A percentile compares a stretch with the other conserved stretches of the same genome.
phyloP scores from a whole-genome alignment of 352 stramenopile species.

The Lagenidium giganteum region DNA sequence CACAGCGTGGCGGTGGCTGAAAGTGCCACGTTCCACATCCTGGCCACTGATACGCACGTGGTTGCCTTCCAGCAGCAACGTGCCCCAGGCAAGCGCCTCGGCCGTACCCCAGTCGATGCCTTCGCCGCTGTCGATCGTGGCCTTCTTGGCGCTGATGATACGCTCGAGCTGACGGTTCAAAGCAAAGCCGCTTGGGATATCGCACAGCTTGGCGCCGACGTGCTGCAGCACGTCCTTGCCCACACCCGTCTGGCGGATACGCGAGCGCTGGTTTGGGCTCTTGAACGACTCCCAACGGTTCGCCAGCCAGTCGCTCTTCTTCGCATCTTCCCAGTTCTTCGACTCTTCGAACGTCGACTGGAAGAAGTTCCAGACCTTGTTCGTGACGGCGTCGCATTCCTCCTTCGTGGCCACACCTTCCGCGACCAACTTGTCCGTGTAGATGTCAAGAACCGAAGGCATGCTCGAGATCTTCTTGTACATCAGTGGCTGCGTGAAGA shows the following conservation, averaged over 20 bases:
- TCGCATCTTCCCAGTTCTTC: constrained; percentile 89
- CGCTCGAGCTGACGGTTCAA: constrained; percentile 93
- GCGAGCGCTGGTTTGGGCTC: constrained; percentile 90
- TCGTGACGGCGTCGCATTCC: constrained; percentile 81
- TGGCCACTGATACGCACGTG: constrained; percentile 90
- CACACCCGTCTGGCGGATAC: constrained; percentile 92
- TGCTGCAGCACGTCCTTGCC: constrained; percentile 88
- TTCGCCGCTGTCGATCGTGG: constrained; percentile 69
- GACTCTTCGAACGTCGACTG: constrained; percentile 90
- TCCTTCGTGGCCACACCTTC: constrained; percentile 57
- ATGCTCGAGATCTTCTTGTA: constrained; percentile 95
- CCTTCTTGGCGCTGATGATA: constrained; percentile 86
- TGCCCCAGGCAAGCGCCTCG: constrained; percentile 94
- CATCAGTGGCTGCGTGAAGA: constrained; percentile 98
- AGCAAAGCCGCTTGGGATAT: constrained; percentile 85
- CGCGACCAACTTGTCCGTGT: constrained; percentile 59
- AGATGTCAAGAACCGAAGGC: constrained; percentile 90
- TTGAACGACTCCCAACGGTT: constrained; percentile 96
- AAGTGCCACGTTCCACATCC: constrained; percentile 93
- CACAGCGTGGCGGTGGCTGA: constrained; percentile 91
- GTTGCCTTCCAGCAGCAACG: constrained; percentile 90
- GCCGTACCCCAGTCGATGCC: constrained; percentile 97
- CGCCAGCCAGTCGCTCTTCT: constrained; percentile 94
- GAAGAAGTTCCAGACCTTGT: constrained; percentile 88
- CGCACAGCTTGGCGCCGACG: constrained; percentile 85